Base-by-base conservation (phyloP, 2,329 filamentous ascomycete genomes). In the Cytospora piceae region DNA sequence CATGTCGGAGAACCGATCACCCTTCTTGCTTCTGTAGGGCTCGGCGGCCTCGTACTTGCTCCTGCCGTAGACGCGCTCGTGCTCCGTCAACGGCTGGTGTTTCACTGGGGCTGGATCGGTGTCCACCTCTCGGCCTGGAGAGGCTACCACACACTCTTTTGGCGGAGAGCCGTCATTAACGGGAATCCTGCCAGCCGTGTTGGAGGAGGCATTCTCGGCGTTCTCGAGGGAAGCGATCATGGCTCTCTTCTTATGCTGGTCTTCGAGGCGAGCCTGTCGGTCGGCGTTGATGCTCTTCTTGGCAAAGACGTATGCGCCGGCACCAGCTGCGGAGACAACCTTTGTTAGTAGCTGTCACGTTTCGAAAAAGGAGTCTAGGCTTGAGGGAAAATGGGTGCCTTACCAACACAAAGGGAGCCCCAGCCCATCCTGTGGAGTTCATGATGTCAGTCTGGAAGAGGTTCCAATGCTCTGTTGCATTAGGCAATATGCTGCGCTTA, bases 251-350 rank as follows among this genome's bases (percentile, higher is more conserved):
- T 87, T 80, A 63, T 85, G 83, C 66, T 83, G 85, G 68, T 90
- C 88, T 72, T 90, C 85, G 70, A 90, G 86, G 73, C 92, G 87
- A 67, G 87, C 82, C 68, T 86, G 84, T 70, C 94, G 91, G 78
- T 97, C 93, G 71, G 91, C 91, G 76, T 97, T 97, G 85, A 99
- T 96, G 77, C 89, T 90, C 75, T 87, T 86, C 84, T 99, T 99
- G 70, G 95, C 95, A 77, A 97, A 97, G 82, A 92, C 93, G 83
- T 98, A 99, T 73, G 94, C 93, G 69, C 90, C 92, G 70, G 88
- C 95, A 74, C 94, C 95, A 71, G 94, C 93, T 93, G 74, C 61
- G 34, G 62, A 46, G 24, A 63, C 67, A 58, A 46, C 27, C 46
- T 55, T 56, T 11, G 59, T 73, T 55, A 72, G 66, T 61, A 62